Conservation (phyloP, 1,139 yeast genomes). For the Lodderomyces oxycetoniae region DNA sequence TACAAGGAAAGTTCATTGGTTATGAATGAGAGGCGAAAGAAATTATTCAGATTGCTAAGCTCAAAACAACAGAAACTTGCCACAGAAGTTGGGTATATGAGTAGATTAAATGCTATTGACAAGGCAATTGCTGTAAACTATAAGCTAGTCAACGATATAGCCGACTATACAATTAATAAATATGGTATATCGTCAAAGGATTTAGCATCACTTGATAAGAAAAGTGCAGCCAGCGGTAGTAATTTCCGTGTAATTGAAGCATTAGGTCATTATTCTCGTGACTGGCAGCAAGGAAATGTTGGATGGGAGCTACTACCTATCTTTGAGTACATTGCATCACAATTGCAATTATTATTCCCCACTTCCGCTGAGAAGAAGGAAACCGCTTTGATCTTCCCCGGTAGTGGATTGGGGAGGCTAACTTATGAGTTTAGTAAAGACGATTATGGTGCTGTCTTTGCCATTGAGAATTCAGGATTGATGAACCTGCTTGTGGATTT, state of each 20-base stretch:
- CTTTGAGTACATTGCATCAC: constrained; percentile 40
- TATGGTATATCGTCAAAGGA: constrained; percentile 38
- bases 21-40: constrained; percentile 44
- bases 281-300: constrained; percentile 51
- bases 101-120: constrained; percentile 48
- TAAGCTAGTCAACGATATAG: constrained; percentile 40
- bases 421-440: constrained; percentile 56
- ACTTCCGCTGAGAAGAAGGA: constrained; percentile 18
- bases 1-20: constrained; percentile 39
- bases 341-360: constrained; percentile 27
- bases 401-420: constrained; percentile 72
- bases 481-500: constrained; percentile 65
- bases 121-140: constrained; percentile 42
- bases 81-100: constrained; percentile 50
- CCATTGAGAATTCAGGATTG: constrained; percentile 67
- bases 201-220: constrained; percentile 27
- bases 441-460: constrained; percentile 46
- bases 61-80: constrained; percentile 54
- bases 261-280: constrained; percentile 68
- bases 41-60: constrained; percentile 45
- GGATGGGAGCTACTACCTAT: constrained; percentile 48
- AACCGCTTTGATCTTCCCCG: constrained; percentile 64
- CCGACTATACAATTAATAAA: constrained; percentile 32
- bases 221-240: constrained; percentile 22
- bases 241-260: constrained; percentile 64